These are phyloP conservation scores for Cercospora sp. DNA, from an alignment of 2,329 filamentous ascomycete species.

Conservation along the genomic window DNA sequence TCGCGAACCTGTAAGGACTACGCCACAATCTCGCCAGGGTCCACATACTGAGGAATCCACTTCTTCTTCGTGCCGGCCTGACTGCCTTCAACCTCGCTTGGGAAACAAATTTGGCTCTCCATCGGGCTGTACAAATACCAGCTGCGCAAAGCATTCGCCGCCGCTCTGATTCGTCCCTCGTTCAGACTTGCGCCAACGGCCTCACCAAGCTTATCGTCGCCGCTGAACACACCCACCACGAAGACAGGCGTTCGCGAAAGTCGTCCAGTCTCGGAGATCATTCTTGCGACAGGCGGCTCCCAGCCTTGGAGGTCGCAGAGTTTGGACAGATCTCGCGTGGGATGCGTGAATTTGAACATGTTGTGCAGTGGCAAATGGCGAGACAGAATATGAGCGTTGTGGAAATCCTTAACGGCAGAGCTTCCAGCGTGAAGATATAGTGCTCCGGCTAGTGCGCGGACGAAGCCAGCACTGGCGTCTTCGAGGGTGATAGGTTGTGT, in stretches of 20 bases:
- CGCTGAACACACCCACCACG: constrained; percentile 91
- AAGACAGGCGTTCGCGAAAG: constrained; percentile 83
- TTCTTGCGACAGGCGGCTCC: constrained; percentile 78
- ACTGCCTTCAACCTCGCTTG: constrained; percentile 47
- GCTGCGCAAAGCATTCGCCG: constrained; percentile 81
- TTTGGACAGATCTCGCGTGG: constrained; percentile 77
- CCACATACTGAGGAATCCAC: constrained; percentile 59
- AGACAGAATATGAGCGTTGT: constrained; percentile 74
- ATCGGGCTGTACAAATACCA: constrained; percentile 95
- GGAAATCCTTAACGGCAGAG: constrained; percentile 76
- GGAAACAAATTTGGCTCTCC: constrained; percentile 52
- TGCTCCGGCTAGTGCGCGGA: constrained; percentile 79
- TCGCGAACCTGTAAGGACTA: neutral
- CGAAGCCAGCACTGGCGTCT: constrained; percentile 71
- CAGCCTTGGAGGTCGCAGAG: constrained; percentile 90
- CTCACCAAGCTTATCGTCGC: constrained; percentile 87
- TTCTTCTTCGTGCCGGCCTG: constrained; percentile 27
- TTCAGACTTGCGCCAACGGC: constrained; percentile 77
- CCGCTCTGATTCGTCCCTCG: constrained; percentile 74
- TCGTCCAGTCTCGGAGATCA: constrained; percentile 89
- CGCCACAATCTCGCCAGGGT: constrained; percentile 57
- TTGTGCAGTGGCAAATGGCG: constrained; percentile 55
- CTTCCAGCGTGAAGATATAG: constrained; percentile 83
- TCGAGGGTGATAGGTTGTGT: constrained; percentile 49
- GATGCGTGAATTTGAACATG: constrained; percentile 82